phyloP scores from a whole-genome alignment of 176 grass and related monocot species.

The Juncus effusus region DNA sequence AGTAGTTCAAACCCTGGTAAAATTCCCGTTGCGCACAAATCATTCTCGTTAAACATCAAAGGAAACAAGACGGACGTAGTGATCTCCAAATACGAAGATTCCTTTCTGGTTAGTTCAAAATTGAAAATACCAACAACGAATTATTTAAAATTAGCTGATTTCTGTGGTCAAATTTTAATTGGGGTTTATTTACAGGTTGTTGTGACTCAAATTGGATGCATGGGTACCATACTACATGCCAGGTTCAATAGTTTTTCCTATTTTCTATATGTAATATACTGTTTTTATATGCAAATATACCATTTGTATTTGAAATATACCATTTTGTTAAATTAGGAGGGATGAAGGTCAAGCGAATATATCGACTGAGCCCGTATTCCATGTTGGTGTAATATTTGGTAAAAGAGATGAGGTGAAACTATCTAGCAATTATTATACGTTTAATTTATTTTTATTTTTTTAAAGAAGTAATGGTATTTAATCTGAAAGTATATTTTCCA shows the following conservation, averaged over 20 bases:
- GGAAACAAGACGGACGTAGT: constrained; percentile 78
- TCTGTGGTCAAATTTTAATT: background rate
- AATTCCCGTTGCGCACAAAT: constrained; percentile 54
- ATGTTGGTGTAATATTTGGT: constrained; percentile 79
- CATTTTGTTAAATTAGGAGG: constrained; percentile 43
- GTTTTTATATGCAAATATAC: too few relatives aligned
- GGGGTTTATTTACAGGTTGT: constrained; percentile 51
- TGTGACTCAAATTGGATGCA: constrained; percentile 89
- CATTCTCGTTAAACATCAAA: constrained; percentile 68
- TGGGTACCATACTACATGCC: constrained; percentile 84
- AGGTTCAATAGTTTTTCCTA: constrained; percentile 34
- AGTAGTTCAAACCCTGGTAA: constrained; percentile 9
- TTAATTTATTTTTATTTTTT: constrained; percentile 9
- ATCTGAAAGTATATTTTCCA: constrained; percentile 18
- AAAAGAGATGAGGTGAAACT: constrained; percentile 84
- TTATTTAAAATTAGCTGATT: background rate
- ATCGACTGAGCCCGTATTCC: constrained; percentile 79
- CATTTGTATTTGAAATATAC: background rate
- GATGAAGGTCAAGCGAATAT: constrained; percentile 54
- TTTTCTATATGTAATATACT: constrained; percentile 3
- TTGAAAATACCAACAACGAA: background rate
- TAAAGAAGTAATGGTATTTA: constrained; percentile 7
- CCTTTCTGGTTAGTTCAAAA: constrained; percentile 56
- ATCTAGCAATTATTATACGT: background rate
- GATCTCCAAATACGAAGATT: constrained; percentile 75